Evolutionary conservation across 192 early-diverging fungal genomes (phyloP).

Genomic region (Coemansia sp.): DNA sequence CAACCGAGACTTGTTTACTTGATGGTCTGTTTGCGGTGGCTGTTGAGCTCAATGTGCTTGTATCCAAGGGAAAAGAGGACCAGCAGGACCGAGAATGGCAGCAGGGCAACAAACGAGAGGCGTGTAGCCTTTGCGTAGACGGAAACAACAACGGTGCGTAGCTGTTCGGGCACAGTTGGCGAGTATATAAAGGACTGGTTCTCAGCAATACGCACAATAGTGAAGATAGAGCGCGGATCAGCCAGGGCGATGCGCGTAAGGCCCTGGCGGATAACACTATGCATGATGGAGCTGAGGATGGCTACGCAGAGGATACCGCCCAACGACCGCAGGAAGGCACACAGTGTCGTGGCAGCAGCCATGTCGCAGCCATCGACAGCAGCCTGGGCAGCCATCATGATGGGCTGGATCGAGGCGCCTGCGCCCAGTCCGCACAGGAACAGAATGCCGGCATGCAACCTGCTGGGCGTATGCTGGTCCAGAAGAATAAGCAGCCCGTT

Average conservation of each 20-base stretch:
- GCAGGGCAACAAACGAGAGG: constrained; percentile 54
- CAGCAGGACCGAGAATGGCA: constrained; percentile 51
- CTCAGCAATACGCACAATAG: constrained; percentile 46
- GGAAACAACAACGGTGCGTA: constrained; percentile 32
- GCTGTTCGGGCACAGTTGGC: constrained; percentile 25
- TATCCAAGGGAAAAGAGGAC: constrained; percentile 28
- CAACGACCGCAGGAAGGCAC: constrained; percentile 59
- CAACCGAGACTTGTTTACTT: no score
- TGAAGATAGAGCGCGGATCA: constrained; percentile 33
- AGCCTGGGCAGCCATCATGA: constrained; percentile 72
- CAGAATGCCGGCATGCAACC: constrained; percentile 61
- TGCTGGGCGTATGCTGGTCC: constrained; percentile 51
- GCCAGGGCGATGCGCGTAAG: constrained; percentile 48
- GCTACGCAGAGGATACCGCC: constrained; percentile 49
- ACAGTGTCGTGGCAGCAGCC: constrained; percentile 71
- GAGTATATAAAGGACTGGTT: constrained; percentile 54
- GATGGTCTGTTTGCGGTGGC: constrained; percentile 41
- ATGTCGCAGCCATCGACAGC: constrained; percentile 64
- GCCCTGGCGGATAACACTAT: constrained; percentile 31
- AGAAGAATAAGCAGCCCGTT: constrained; percentile 65
- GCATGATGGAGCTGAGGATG: constrained; percentile 49
- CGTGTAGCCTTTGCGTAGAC: constrained; percentile 58
- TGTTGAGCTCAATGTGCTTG: constrained; percentile 42
- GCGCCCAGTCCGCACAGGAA: constrained; percentile 74
- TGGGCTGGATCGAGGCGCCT: constrained; percentile 73